A percentile compares a stretch with the other conserved stretches of the same genome.
phyloP scores from a whole-genome alignment of 306 rosid species.

The Quillaja saponaria region DNA sequence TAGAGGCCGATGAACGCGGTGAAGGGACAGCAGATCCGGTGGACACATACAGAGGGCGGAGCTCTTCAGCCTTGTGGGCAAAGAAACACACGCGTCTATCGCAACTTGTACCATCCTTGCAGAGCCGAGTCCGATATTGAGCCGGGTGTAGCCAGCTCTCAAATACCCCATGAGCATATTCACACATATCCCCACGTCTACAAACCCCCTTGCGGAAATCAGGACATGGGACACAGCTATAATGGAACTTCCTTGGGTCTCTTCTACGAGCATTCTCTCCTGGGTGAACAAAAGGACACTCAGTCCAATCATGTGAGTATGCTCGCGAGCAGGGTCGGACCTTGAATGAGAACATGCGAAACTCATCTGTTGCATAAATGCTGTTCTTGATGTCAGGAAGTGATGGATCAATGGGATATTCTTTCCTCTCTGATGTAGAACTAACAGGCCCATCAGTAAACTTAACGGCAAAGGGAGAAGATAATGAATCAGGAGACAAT shows the following conservation, averaged over 20 bases:
- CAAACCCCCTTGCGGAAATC: conserved; percentile 90
- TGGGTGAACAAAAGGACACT: conserved; percentile 93
- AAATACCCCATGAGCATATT: conserved; percentile 93
- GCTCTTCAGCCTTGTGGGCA: conserved; percentile 75
- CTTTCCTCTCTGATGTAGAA: conserved; percentile 64
- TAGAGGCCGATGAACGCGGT: conserved; percentile 64
- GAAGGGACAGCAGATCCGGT: conserved; percentile 89
- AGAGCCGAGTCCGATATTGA: conserved; percentile 85
- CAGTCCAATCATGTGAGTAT: conserved; percentile 95
- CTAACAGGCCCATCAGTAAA: conserved; percentile 43
- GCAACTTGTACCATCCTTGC: conserved; percentile 85
- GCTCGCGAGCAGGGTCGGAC: conserved; percentile 96
- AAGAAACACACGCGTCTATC: conserved; percentile 82
- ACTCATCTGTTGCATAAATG: conserved; percentile 85
- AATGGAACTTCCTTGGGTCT: conserved; percentile 87
- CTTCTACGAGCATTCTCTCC: conserved; percentile 95
- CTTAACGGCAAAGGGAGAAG: conserved; percentile 54
- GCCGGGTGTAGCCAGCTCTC: conserved; percentile 98
- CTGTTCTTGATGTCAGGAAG: conserved; percentile 92
- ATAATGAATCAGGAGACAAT: conserved; percentile 48
- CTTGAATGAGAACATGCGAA: conserved; percentile 89
- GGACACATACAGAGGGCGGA: conserved; percentile 78
- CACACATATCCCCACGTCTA: conserved; percentile 90
- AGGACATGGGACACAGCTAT: conserved; percentile 95
- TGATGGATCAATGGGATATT: conserved; percentile 84